A percentile compares a stretch with the other conserved stretches of the same genome.
Evolutionary conservation across 2,329 filamentous ascomycete species (phyloP).

Genomic region (Dendrostoma leiphaemia): DNA sequence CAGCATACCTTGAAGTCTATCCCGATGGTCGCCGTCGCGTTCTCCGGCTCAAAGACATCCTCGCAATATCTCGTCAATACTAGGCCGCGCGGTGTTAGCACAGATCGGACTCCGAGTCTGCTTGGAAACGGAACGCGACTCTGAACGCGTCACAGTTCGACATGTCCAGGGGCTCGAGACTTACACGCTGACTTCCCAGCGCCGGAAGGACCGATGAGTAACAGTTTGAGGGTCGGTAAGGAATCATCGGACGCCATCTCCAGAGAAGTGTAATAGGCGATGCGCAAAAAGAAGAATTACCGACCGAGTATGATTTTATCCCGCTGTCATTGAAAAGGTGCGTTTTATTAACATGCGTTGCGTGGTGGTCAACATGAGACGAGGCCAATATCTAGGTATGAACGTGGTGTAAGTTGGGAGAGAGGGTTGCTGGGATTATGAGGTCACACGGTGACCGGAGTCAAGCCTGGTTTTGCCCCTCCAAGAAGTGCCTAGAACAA

Average conservation of each 20-base stretch:
- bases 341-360: no score
- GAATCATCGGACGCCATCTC: conserved; percentile 45
- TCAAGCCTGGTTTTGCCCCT: conserved; percentile 11
- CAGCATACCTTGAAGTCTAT: conserved; percentile 52
- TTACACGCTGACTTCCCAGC: conserved; percentile 55
- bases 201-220: conserved; percentile 55
- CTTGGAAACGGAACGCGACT: no score
- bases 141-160: no score
- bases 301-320: background rate
- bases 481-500: background rate
- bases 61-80: conserved; percentile 56
- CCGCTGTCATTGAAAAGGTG: background rate
- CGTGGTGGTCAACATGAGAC: background rate
- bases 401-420: background rate
- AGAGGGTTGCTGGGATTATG: conserved; percentile 13
- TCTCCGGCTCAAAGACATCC: conserved; percentile 55
- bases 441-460: background rate
- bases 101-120: no score
- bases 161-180: no score
- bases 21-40: conserved; percentile 53
- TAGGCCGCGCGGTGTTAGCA: conserved; percentile 25
- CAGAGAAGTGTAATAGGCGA: background rate
- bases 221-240: conserved; percentile 49
- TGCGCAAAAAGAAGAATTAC: background rate
- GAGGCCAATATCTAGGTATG: conserved; percentile 3